Evolutionary conservation across 257 asterid species (phyloP), one percentile per base, ranked within the genome.

Genomic region (Fraxinus anomala): DNA sequence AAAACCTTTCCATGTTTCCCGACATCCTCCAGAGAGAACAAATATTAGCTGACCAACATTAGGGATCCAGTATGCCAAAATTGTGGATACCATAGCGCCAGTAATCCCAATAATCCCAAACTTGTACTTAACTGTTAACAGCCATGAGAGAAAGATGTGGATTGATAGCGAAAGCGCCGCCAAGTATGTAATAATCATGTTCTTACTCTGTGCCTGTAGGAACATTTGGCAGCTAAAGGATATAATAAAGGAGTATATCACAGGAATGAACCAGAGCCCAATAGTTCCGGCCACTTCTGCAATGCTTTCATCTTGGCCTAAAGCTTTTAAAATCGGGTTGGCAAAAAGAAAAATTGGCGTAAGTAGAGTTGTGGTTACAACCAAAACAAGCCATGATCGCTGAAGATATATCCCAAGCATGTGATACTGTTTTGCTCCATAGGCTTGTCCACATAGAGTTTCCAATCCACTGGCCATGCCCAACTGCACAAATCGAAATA

Each of bases 391-490:
- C 98, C 98, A 93, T 24, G 97, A 90, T 80, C 95, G 78, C 80
- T 91, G 98, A 21, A 93, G 92, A 81, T 91, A 86, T 17, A 93
- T 44, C 8, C 98, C 98, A 7, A 93, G 92, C 98, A 93, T 91
- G 82, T 89, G 91, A 34, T 90, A 85, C 24, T 93, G 97, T 63
- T 66, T 85, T 24, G 93, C 98, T 10, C 98, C 97, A 49, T 85
- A 93, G 24, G 98, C 91, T 76, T 93, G 98, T 44, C 98, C 97
- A 68, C 96, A 90, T 0, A 91, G 78, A 6, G 97, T 93, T 83
- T 93, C 96, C 72, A 89, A 81, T 73, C 96, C 97, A 75, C 91
- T 93, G 1, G 98, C 94, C 86, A 84, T 85, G 13, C 98, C 98
- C 72, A 91, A 72, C 98, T 93, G 88, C 87, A 9, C 44, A 39